phyloP scores from a whole-genome alignment of 2,329 filamentous ascomycete species.

The Aspergillus amoenus region DNA sequence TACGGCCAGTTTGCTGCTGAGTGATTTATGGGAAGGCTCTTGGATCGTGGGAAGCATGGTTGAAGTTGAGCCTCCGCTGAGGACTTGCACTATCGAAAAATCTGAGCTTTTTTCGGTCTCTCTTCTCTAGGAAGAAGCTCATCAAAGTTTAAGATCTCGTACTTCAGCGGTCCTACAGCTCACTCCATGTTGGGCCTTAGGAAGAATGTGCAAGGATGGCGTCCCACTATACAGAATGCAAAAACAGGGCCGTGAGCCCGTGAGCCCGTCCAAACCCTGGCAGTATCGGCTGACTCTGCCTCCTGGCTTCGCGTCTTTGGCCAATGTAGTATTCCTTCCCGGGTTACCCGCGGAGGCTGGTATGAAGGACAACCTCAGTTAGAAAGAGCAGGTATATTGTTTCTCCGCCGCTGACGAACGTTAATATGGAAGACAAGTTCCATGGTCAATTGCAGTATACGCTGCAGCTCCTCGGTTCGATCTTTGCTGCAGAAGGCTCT shows the following conservation, averaged over 20 bases:
- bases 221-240: conserved; percentile 20
- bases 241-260: conserved; percentile 7
- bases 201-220: conserved; percentile 20
- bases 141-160: background rate
- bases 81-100: background rate
- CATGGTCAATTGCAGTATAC: conserved; percentile 5
- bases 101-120: background rate
- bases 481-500: conserved; percentile 9
- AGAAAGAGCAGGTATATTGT: conserved; percentile 9
- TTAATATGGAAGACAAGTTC: conserved; percentile 6
- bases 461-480: conserved; percentile 8
- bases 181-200: background rate
- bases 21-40: background rate
- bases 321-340: conserved; percentile 17
- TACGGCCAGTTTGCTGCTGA: background rate
- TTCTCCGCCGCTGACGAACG: conserved; percentile 1
- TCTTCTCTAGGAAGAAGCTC: background rate
- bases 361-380: conserved; percentile 20
- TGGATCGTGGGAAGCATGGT: background rate
- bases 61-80: background rate
- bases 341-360: conserved; percentile 16
- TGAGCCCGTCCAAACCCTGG: conserved; percentile 8
- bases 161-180: background rate
- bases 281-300: conserved; percentile 20
- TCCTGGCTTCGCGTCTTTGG: conserved; percentile 6